Percentiles rank a stretch among this genome's conserved stretches.
Conservation (phyloP, 768 basidiomycete species). For the Tulasnella sp. region DNA sequence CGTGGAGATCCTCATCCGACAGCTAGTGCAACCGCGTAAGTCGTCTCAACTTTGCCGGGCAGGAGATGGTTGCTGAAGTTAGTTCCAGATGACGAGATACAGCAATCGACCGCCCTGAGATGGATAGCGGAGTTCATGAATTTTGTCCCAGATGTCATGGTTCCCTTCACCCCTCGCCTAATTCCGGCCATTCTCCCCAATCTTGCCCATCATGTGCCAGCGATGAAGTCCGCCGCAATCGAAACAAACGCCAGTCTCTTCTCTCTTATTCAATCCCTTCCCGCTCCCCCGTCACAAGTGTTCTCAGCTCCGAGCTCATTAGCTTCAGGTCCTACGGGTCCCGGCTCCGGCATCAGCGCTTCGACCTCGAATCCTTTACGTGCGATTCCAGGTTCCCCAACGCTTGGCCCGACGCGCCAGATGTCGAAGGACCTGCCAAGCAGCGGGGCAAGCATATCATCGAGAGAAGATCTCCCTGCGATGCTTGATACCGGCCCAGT, state of each 20-base stretch:
- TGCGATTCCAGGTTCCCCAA: constrained; percentile 23
- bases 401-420: constrained; percentile 20
- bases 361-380: constrained; percentile 16
- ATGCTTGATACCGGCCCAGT: constrained; percentile 21
- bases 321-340: neutral
- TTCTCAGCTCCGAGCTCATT: constrained; percentile 6
- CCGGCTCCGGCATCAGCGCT: constrained; percentile 15
- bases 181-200: constrained; percentile 91
- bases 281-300: constrained; percentile 44
- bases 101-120: constrained; percentile 84
- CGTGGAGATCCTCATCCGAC: constrained; percentile 84
- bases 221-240: constrained; percentile 80
- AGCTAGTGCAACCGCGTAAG: constrained; percentile 77
- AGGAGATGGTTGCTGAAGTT: neutral
- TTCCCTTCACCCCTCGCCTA: constrained; percentile 88
- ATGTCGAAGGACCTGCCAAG: neutral
- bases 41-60: constrained; percentile 23
- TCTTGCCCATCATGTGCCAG: constrained; percentile 80
- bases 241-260: constrained; percentile 80
- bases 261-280: constrained; percentile 77
- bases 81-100: constrained; percentile 77
- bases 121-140: constrained; percentile 89
- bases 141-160: constrained; percentile 85
- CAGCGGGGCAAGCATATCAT: neutral
- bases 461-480: neutral